Percentiles rank a stretch among this genome's conserved stretches.
Evolutionary conservation across 441 rosid genomes (phyloP).

Genomic region (Bruguiera hainesii): DNA sequence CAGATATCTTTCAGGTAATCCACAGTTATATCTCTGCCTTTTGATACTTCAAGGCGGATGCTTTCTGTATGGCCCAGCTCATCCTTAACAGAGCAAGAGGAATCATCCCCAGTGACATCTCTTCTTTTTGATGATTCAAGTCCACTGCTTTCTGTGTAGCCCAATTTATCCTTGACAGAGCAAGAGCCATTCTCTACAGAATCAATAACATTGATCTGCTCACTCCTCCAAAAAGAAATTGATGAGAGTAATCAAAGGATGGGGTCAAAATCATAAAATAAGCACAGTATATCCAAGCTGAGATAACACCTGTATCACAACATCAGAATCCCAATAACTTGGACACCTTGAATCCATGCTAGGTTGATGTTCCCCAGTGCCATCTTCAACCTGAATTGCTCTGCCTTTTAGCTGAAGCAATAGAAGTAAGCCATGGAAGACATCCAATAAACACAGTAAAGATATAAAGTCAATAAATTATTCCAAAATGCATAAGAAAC

Average conservation of each 20-base stretch:
- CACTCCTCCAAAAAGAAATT: constrained; percentile 21
- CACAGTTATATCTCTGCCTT: constrained; percentile 20
- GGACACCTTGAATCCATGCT: constrained; percentile 42
- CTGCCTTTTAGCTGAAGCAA: constrained; percentile 49
- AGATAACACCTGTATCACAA: constrained; percentile 59
- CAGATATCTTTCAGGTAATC: constrained; percentile 15
- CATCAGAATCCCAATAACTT: constrained; percentile 50
- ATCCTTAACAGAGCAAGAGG: constrained; percentile 28
- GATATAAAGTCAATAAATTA: background rate
- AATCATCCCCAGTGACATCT: constrained; percentile 25
- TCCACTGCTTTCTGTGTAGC: constrained; percentile 18
- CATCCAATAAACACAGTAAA: constrained; percentile 3
- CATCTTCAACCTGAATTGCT: constrained; percentile 56
- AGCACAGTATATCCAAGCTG: constrained; percentile 10
- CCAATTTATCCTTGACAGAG: constrained; percentile 27
- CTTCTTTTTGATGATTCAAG: constrained; percentile 22
- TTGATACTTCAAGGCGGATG: constrained; percentile 18
- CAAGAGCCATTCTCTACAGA: constrained; percentile 33
- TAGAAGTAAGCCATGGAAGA: constrained; percentile 1
- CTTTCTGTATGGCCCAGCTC: constrained; percentile 23
- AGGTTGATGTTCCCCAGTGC: constrained; percentile 48
- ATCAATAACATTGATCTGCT: constrained; percentile 52
- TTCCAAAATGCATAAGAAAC: background rate
- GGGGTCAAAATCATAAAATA: constrained; percentile 13
- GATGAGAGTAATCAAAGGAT: background rate